Conservation (phyloP, 2,329 filamentous ascomycete species). For the Chrysosporium keratinophilum region DNA sequence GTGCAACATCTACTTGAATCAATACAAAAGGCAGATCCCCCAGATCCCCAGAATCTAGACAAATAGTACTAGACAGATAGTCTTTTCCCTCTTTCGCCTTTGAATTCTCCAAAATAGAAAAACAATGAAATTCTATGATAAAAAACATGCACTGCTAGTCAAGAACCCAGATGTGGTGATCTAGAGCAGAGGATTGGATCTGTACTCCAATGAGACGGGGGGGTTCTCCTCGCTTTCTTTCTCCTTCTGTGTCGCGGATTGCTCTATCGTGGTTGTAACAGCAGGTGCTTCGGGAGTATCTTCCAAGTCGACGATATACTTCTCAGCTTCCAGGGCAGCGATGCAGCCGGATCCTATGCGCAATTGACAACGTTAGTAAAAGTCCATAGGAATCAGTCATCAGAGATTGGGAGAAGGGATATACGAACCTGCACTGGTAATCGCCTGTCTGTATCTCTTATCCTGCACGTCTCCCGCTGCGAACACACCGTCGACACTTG, state of each 20-base stretch:
- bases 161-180: constrained; percentile 4
- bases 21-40: background rate
- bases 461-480: constrained; percentile 97
- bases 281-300: constrained; percentile 27
- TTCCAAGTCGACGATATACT: constrained; percentile 72
- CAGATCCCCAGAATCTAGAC: background rate
- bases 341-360: constrained; percentile 78
- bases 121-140: constrained; percentile 2
- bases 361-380: background rate
- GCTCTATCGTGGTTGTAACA: constrained; percentile 37
- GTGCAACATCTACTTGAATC: constrained; percentile 6
- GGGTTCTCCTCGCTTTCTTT: constrained; percentile 34
- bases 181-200: constrained; percentile 55
- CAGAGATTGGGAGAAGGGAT: background rate
- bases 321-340: constrained; percentile 91
- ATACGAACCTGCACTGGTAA: constrained; percentile 82
- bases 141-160: background rate
- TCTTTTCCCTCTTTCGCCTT: background rate
- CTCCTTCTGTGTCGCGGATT: constrained; percentile 36
- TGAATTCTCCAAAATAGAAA: background rate
- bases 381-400: background rate
- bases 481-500: constrained; percentile 83
- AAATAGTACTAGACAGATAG: no score
- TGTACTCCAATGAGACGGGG: constrained; percentile 48
- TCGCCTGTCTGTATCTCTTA: constrained; percentile 94